Evolutionary conservation across 345 rosid species (phyloP).

Genomic region (Eucalyptus regnans): DNA sequence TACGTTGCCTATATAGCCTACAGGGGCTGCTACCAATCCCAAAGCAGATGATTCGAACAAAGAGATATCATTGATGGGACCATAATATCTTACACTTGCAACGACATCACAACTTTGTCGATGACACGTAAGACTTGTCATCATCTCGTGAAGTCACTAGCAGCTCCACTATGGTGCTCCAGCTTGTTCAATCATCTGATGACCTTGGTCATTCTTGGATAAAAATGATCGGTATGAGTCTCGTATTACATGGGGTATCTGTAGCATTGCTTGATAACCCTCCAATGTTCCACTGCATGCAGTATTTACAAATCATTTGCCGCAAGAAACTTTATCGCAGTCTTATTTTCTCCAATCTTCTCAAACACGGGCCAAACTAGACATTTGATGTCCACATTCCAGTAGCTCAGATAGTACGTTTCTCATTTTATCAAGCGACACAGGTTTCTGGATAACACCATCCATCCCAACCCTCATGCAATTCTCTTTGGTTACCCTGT

Average conservation of each 20-base stretch:
- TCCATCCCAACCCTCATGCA: slow-evolving; percentile 85
- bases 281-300: not conserved
- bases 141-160: not conserved
- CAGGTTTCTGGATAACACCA: slow-evolving; percentile 61
- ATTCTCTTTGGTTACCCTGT: slow-evolving; percentile 63
- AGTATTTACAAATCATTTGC: not conserved
- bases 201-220: not conserved
- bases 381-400: slow-evolving; percentile 28
- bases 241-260: not conserved
- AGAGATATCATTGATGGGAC: not conserved
- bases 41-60: not conserved
- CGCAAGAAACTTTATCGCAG: not conserved
- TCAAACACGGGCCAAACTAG: slow-evolving; percentile 13
- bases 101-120: not conserved
- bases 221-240: not conserved
- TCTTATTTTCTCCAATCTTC: not conserved
- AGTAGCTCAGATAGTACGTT: slow-evolving; percentile 55
- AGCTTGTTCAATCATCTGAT: not conserved
- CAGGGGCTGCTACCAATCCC: not conserved
- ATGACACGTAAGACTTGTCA: not conserved
- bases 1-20: not conserved
- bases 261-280: not conserved
- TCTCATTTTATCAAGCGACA: slow-evolving; percentile 85
- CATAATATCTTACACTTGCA: not conserved
- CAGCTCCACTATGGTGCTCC: not conserved